Base-by-base conservation (phyloP, 2,329 filamentous ascomycete genomes). In the Apiospora aurea region DNA sequence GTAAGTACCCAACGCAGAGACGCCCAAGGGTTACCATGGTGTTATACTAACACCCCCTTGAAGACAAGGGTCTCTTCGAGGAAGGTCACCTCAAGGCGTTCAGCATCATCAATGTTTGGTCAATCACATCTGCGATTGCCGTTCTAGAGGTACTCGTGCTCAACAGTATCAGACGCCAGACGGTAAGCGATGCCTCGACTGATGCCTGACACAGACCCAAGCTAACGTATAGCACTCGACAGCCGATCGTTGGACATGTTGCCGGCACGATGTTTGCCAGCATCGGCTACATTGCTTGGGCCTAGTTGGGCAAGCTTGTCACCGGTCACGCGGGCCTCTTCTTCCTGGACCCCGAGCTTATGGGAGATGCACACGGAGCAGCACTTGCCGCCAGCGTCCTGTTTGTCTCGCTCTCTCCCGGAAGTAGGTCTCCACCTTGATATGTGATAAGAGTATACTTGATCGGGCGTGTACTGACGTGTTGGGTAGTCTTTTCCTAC, bases 111-210 rank as follows among this genome's bases (percentile, higher is more conserved):
- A 87, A 86, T 69, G 74, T 88, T 61, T 86, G 84, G 76, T 81
- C 78, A 11, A 78, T 85, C 71, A 83, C 83, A 2, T 82, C 85
- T 4, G 68, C 83, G 44, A 79, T 87, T 73, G 86, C 84, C 74
- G 73, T 83, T 11, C 71, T 84, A 44, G 87, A 89, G 80, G 82
- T 85, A 0, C 71, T 86, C 46, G 80, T 83, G 71, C 81, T 89
- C 80, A 89, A 89, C 79, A 88, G 86, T 76, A 87, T 88, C 80
- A 86, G 85, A 75, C 83, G 85, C 69, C 86, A 84, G 69, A 82
- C 81, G 67, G 87, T 88, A 77, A 77, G 85, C 78, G 16, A 34
- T 29, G 1, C 1, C 2, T 57, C 34, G 26, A 16, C 8, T 16
- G 41, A 64, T 64, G 34, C 57, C 57, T n/a, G n/a, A 46, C 24